A percentile compares a stretch with the other conserved stretches of the same genome.
Evolutionary conservation across 441 rosid genomes (phyloP).

Genomic region (Adansonia gregorii): DNA sequence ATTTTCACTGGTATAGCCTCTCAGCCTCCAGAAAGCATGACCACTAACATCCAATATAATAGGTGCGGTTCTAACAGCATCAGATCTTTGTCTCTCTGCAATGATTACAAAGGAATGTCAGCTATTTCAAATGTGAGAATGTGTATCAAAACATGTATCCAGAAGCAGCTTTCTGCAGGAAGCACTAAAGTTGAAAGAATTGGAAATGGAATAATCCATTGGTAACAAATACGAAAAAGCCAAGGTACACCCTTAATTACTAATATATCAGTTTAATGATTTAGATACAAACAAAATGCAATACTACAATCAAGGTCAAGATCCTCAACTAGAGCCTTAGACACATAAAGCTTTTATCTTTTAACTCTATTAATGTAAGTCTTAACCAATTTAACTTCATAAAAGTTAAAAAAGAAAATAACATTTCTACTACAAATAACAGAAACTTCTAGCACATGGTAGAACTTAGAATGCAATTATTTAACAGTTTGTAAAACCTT

Average conservation of each 20-base stretch:
- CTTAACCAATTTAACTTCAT: background rate
- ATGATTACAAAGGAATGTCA: constrained; percentile 17
- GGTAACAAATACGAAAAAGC: background rate
- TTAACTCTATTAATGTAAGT: background rate
- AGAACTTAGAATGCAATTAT: background rate
- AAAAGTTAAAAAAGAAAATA: background rate
- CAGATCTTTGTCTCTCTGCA: constrained; percentile 52
- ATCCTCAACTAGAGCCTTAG: background rate
- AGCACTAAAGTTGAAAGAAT: background rate
- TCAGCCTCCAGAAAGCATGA: constrained; percentile 64
- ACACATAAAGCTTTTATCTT: background rate
- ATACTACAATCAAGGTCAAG: background rate
- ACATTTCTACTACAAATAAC: background rate
- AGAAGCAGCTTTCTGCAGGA: background rate
- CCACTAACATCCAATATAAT: constrained; percentile 53
- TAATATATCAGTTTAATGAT: background rate
- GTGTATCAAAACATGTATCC: background rate
- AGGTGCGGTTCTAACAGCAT: constrained; percentile 71
- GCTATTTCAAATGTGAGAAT: background rate
- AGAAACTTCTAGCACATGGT: background rate
- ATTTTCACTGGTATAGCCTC: constrained; percentile 39
- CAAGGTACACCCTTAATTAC: background rate
- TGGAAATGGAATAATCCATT: constrained; percentile 13
- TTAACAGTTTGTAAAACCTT: background rate
- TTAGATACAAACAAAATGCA: background rate